Base-by-base conservation (phyloP, 345 rosid genomes). In the Aquilaria yunnanensis region DNA sequence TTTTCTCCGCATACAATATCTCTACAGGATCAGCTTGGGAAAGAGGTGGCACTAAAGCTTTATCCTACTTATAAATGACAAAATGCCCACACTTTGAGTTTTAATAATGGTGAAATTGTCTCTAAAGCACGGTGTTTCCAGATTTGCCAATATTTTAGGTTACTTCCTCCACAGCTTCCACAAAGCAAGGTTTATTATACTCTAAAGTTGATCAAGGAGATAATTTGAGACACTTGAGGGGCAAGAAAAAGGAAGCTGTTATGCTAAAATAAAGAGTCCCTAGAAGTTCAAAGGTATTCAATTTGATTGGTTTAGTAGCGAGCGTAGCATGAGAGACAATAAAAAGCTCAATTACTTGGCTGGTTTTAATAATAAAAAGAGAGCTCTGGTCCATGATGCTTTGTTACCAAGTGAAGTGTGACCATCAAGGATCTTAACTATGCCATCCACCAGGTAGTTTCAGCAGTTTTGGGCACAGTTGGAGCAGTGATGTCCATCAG, bases 401-500 rank as follows among this genome's bases (percentile, higher is more conserved):
- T 37, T 4, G 43, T 37, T 37, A 37, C 7, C 43, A 1, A 37
- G 43, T 5, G 43, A 37, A 37, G 43, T 37, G 43, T 37, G 43
- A 37, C 43, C 43, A 37, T 37, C 43, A 60, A 48, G 16, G 60
- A 47, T 54, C 4, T 14, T 2, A 30, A n/a, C 14, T 10, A 7
- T 65, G 30, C 56, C 47, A 30, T 48, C 57, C 37, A 53, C 58
- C 88, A 92, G 98, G 73, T 73, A 63, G 53, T 89, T 46, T 77
- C 90, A 11, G 81, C 79, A 57, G 67, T 87, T 70, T 72, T 92
- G 33, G 76, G 78, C 37, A 85, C 96, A 62, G 79, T 83, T 61
- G 98, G 87, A 72, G 96, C 96, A 32, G 60, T 81, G 53, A 71
- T 89, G 77, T 92, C 98, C 2, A 63, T 92, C 61, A 87, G 79